A percentile compares a stretch with the other conserved stretches of the same genome.
phyloP scores from a whole-genome alignment of 2,329 filamentous ascomycete genomes.

The Venturia pyrina region DNA sequence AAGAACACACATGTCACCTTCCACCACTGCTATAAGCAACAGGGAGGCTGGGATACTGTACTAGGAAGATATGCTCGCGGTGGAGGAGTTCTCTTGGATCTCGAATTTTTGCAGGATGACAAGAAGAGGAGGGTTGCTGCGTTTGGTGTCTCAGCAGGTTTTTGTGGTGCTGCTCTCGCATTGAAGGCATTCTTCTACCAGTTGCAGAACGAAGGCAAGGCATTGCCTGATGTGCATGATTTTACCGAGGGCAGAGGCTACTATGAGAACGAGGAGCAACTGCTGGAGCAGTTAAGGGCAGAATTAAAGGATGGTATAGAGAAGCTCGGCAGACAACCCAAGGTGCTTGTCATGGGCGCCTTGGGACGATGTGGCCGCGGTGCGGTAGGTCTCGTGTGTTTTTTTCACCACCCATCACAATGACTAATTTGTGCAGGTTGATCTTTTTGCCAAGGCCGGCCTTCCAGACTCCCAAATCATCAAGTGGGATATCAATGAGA shows the following conservation, averaged over 20 bases:
- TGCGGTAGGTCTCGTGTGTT: constrained; percentile 57
- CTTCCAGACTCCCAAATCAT: constrained; percentile 59
- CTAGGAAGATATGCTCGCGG: constrained; percentile 71
- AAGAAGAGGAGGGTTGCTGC: constrained; percentile 60
- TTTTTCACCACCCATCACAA: constrained; percentile 40
- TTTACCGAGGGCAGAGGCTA: constrained; percentile 37
- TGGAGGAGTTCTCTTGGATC: constrained; percentile 67
- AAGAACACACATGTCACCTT: constrained; percentile 32
- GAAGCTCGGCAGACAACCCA: constrained; percentile 56
- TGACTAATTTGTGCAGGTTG: constrained; percentile 39
- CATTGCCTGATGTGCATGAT: constrained; percentile 54
- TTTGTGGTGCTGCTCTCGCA: constrained; percentile 42
- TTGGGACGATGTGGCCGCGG: constrained; percentile 68
- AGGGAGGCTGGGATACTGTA: constrained; percentile 58
- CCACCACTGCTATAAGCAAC: constrained; percentile 33
- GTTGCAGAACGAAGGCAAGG: constrained; percentile 56
- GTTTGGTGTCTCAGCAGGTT: constrained; percentile 38
- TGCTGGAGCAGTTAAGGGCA: constrained; percentile 66
- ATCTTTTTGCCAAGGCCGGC: constrained; percentile 66
- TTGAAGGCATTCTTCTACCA: constrained; percentile 79
- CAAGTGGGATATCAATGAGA: constrained; percentile 74
- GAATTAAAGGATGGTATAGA: constrained; percentile 56
- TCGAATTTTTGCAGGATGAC: constrained; percentile 76
- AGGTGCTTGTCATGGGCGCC: constrained; percentile 74
- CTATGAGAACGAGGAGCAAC: constrained; percentile 63